Base-by-base conservation (phyloP, 768 basidiomycete genomes). In the Tricholoma hemisulphureum region DNA sequence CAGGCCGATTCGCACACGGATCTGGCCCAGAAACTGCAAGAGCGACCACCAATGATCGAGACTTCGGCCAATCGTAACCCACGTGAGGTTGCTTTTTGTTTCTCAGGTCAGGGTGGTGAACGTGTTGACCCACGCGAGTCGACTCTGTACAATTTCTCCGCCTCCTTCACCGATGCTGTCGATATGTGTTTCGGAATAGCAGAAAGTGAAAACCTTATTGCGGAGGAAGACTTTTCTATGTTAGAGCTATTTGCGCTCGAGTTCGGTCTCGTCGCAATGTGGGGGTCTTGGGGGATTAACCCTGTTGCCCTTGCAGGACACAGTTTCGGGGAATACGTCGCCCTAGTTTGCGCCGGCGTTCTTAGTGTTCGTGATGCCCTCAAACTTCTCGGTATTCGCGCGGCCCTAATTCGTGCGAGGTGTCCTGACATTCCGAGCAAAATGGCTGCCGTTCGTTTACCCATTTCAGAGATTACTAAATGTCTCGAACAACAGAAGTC, bases 211-310 rank as follows among this genome's bases (percentile, higher is more conserved):
- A 11, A 48, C 10, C 45, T 50, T 26, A 21, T 56, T 32, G 55
- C 55, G 11, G 14, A 18, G 14, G 55, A 56, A 18, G 55, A 56
- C 32, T 11, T 48, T 9, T 41, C 46, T 13, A 28, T 56, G 18
- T 43, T 56, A 16, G 55, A 56, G 31, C 41, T 56, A 24, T 56
- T 56, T 49, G 55, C 55, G 10, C 21, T 56, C 20, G 43, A 56
- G 8, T 23, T 35, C 43, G 55, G 55, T 48, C 55, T 56, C 24
- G 55, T 43, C 18, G 45, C 20, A 48, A 56, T 56, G 55, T 56
- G 55, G 55, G 10, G 11, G 16, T 23, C 45, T 31, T 56, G 55
- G 55, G 55, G 55, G 4, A 29, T 56, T 10, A 48, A 23, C n/a
- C 55, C 55, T 26, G 31, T 32, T 5, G 55, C 45, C 16, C 16